Percentiles rank a stretch among this genome's conserved stretches.
Evolutionary conservation across 2,329 filamentous ascomycete genomes (phyloP).

Genomic region (Trichoderma endophyticum): DNA sequence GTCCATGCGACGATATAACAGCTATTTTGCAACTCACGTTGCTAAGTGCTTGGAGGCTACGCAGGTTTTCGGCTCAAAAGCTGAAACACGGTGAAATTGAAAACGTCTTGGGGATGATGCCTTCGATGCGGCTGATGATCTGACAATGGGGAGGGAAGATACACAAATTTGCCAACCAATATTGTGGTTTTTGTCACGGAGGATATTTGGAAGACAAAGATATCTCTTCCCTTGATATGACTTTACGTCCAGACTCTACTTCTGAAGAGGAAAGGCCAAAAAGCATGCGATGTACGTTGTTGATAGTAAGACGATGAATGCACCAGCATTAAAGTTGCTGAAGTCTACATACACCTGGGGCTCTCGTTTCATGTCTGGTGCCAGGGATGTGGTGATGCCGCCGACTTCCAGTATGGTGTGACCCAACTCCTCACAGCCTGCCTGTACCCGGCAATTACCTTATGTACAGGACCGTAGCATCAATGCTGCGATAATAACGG

Average conservation of each 20-base stretch:
- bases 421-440: neutral
- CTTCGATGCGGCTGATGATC: constrained; percentile 21
- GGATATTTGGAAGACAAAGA: constrained; percentile 17
- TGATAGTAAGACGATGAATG: constrained; percentile 37
- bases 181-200: constrained; percentile 28
- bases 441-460: no score
- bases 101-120: constrained; percentile 29
- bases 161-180: constrained; percentile 22
- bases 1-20: constrained; percentile 33
- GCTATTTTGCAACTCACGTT: constrained; percentile 30
- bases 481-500: neutral
- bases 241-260: constrained; percentile 18
- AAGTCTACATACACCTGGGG: neutral
- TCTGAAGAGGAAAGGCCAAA: constrained; percentile 21
- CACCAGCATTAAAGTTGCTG: constrained; percentile 13
- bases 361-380: neutral
- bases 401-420: neutral
- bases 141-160: neutral
- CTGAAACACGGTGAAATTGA: constrained; percentile 33
- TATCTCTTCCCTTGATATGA: constrained; percentile 22
- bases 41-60: constrained; percentile 27
- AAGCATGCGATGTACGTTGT: constrained; percentile 30
- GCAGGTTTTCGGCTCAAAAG: constrained; percentile 24
- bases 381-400: neutral
- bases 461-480: neutral